Base-by-base conservation (phyloP, 2,329 filamentous ascomycete species). In the Graphium sp. region DNA sequence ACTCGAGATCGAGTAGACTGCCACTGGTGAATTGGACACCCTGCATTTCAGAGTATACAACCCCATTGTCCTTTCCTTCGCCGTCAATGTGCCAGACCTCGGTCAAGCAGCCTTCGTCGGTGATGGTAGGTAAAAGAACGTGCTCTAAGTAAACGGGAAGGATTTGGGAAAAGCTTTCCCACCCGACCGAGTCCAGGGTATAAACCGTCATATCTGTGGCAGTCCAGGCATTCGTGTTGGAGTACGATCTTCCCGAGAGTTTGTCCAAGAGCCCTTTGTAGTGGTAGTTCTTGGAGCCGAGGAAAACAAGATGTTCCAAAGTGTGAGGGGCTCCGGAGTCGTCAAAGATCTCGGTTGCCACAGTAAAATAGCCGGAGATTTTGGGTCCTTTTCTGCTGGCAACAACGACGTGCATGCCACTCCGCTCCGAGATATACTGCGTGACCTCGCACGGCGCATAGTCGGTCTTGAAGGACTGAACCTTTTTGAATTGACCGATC, bases 31-130 rank as follows among this genome's bases (percentile, higher is more conserved):
- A 92, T 46, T 95, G 80, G 3, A 93, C 74, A 15, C 76, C 89
- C 53, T 98, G 89, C 89, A 98, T 98, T 53, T 98, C 89, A 0
- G 87, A 94, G 53, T 98, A 98, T 7, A 98, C 89, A 2, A 94
- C 85, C 36, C 84, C 89, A 23, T 89, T 89, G 62, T 98, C 89
- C 37, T 95, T 79, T 32, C 89, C 89, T 39, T 81, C 73, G 11
- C 83, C 87, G 46, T 98, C 83, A 31, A 98, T 70, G 48, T 98
- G 89, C 56, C 93, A 84, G 2, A 98, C 89, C 50, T 98, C 89
- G 3, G 89, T 98, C 38, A 87, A 77, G 47, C 91, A 94, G 8
- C 74, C 83, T 32, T 85, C 79, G 49, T 98, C 87, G 1, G 85
- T 95, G 35, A 98, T 61, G 6, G 83, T 93, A 0, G 89, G 89